Base-by-base conservation (phyloP, 1,139 yeast genomes). In the Suhomyces chickasaworum region DNA sequence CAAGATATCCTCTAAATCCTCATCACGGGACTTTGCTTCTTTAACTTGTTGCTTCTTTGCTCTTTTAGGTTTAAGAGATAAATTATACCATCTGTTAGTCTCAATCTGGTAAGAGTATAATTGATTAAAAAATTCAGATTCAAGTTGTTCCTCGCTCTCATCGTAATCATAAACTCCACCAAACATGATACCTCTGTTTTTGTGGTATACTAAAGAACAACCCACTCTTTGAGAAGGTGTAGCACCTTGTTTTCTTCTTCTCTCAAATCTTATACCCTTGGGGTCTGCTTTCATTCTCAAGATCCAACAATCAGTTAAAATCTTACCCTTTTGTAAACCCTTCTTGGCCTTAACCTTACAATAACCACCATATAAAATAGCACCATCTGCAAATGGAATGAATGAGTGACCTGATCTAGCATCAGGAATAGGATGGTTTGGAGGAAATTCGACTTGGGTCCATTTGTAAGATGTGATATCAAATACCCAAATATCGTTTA, bases 81-180 rank as follows among this genome's bases (percentile, higher is more conserved):
- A 68, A 15, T 87, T 80, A 59, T 83, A 88, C 99, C 99, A 93
- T 63, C 97, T 80, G 64, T 91, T 91, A 23, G 84, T 77, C 56
- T 90, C 97, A 21, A 85, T 75, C 53, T 91, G 96, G 63, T 89
- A 91, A 4, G 95, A 85, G 59, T 83, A 84, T 44, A 93, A 68
- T 52, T 84, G 84, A 61, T 91, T 90, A 69, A 80, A 93, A 61
- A 91, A 93, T 42, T 81, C 83, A 3, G 97, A 89, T 39, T 87
- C 95, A 53, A 93, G 71, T 44, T 87, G 81, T 64, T 93, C 99
- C 64, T 93, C 98, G 30, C 96, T 91, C 65, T 93, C 99, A 55
- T 90, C 97, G 51, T 80, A 87, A 66, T 93, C 99, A 60, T 81
- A 91, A 12, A 93, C 99, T 53, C 99, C 99, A 35, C 98, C 99